Evolutionary conservation across 164 flowering plant genomes (phyloP).

Genomic region (Nymphaea thermarum): DNA sequence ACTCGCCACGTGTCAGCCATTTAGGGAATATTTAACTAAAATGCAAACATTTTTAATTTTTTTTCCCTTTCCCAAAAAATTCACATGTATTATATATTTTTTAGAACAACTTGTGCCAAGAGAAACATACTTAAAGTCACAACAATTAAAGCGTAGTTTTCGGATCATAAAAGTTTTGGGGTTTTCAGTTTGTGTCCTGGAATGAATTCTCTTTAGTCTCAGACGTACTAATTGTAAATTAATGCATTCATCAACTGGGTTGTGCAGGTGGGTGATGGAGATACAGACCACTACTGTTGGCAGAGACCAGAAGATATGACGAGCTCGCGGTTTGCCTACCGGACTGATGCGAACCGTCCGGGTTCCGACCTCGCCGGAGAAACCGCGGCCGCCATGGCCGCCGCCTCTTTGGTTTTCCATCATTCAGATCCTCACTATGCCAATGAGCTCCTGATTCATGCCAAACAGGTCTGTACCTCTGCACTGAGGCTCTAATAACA

Average conservation of each 20-base stretch:
- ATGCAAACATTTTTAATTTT: too few species aligned
- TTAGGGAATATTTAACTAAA: too few species aligned
- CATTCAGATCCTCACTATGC: not conserved
- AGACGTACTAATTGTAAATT: too few species aligned
- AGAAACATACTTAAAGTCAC: too few species aligned
- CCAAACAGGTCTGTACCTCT: constrained; percentile 47
- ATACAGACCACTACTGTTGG: constrained; percentile 88
- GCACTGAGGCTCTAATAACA: too few species aligned
- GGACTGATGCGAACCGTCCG: not conserved
- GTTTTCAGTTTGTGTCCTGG: not conserved
- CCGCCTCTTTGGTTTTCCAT: constrained; percentile 1
- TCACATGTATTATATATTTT: too few species aligned
- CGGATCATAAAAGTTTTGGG: too few species aligned
- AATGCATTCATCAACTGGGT: not conserved
- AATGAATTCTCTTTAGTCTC: not conserved
- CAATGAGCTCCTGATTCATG: constrained; percentile 43
- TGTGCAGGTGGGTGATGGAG: constrained; percentile 81
- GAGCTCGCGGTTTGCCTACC: constrained; percentile 61
- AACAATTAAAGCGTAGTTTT: too few species aligned
- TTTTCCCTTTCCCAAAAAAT: too few species aligned
- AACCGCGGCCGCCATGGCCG: constrained; percentile 3
- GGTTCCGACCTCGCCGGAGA: constrained; percentile 5
- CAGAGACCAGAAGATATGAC: constrained; percentile 97
- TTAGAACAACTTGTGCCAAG: too few species aligned
- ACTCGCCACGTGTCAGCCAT: too few species aligned